These are phyloP conservation scores for Allantophomopsis cytisporea DNA, from an alignment of 2,329 filamentous ascomycete species.

Conservation along the genomic window DNA sequence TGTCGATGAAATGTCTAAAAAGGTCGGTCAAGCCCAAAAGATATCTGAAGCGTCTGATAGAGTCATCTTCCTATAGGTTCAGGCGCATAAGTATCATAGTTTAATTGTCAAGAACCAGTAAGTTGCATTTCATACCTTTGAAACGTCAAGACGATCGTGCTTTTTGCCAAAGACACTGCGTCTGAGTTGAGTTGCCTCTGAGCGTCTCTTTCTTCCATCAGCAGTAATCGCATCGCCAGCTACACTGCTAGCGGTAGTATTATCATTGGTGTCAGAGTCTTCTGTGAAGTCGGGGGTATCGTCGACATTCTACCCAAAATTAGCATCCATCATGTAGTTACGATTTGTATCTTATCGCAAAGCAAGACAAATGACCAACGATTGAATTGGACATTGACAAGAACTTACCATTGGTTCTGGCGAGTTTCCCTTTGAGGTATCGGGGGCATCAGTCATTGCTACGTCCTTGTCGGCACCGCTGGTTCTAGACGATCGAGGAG, in stretches of 20 bases:
- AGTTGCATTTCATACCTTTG: constrained; percentile 49
- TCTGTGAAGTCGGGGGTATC: constrained; percentile 55
- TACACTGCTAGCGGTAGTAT: constrained; percentile 71
- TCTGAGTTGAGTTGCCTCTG: constrained; percentile 78
- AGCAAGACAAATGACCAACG: too few species aligned
- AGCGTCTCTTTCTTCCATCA: constrained; percentile 76
- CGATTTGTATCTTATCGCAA: too few species aligned
- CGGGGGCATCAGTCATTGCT: constrained; percentile 47
- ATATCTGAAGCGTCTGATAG: constrained; percentile 86
- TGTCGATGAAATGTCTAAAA: constrained; percentile 97
- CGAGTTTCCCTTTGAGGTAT: constrained; percentile 16
- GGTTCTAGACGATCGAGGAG: constrained; percentile 38
- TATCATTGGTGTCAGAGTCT: constrained; percentile 53
- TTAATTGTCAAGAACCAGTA: too few species aligned
- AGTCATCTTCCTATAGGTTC: constrained; percentile 68
- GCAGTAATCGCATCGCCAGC: constrained; percentile 51
- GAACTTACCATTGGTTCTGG: constrained; percentile 19
- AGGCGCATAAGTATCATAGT: too few species aligned
- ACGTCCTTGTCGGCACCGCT: constrained; percentile 36
- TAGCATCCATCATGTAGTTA: too few species aligned
- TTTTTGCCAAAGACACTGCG: constrained; percentile 92
- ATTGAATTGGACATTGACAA: background rate
- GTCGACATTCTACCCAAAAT: constrained; percentile 37
- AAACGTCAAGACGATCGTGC: constrained; percentile 81
- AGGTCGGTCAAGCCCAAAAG: constrained; percentile 88